These are phyloP conservation scores for Rhizophlyctis rosea DNA, from an alignment of 192 early-diverging fungal genomes.

Conservation along the genomic window DNA sequence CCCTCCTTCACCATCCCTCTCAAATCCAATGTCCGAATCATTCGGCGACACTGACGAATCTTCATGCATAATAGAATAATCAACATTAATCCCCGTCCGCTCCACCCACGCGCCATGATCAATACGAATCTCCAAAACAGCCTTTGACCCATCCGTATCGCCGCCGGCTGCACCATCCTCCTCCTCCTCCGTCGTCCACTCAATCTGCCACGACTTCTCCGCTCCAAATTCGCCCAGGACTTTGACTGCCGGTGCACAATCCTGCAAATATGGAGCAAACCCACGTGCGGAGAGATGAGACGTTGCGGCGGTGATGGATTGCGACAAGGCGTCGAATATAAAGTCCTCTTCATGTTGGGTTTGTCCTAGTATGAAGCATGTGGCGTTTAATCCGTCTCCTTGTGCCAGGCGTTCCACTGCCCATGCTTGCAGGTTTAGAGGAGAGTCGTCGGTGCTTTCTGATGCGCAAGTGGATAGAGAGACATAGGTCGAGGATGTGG, in stretches of 20 bases:
- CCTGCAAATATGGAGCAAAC: background rate
- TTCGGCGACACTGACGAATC: background rate
- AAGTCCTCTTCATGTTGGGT: background rate
- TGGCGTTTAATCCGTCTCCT: constrained; percentile 13
- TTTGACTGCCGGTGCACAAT: background rate
- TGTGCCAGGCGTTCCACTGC: constrained; percentile 7
- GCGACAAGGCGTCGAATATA: background rate
- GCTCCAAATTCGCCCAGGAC: background rate
- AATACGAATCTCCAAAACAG: background rate
- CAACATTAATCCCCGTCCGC: background rate
- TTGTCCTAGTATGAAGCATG: constrained; percentile 8
- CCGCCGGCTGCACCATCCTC: background rate
- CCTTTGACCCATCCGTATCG: background rate
- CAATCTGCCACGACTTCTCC: too few species aligned
- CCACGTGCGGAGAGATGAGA: background rate
- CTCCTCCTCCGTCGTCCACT: too few species aligned
- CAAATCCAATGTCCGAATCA: background rate
- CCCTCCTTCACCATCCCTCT: constrained; percentile 3
- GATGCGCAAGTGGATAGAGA: constrained; percentile 20
- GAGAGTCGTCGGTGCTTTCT: background rate
- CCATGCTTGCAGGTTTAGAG: background rate
- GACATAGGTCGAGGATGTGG: constrained; percentile 24
- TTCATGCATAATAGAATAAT: background rate
- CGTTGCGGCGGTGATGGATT: background rate
- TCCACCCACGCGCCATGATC: background rate